Evolutionary conservation across 257 asterid species (phyloP), one percentile per base, ranked within the genome.

Genomic region (Solanum boliviense): DNA sequence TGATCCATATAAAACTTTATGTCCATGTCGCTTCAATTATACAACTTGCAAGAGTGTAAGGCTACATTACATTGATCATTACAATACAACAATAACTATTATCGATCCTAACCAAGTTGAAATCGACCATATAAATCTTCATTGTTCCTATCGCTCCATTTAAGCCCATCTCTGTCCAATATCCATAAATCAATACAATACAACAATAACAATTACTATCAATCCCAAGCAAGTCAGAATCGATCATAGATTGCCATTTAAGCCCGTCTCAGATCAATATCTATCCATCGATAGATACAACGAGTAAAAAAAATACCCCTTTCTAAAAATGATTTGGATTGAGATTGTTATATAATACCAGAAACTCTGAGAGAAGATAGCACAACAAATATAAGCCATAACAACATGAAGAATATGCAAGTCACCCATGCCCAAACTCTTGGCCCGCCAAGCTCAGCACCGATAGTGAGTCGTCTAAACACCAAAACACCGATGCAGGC

Each of bases 401-500:
- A 86, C 32, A 91, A 75, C 94, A 96, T 91, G 85, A 96, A 94
- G 85, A 86, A 96, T 56, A 91, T 81, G 88, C 93, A 88, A 46
- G 99, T 96, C 1, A 91, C 76, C 99, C 99, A 96, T 1, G 99
- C 98, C 98, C 98, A 96, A 15, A 90, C 67, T 81, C 85, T 95
- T 2, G 99, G 98, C 6, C 99, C 99, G 12, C 99, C 99, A 29
- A 96, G 97, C 90, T 96, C 99, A 3, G 97, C 98, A 52, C 99
- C 99, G 67, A 95, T 87, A 21, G 93, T 91, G 7, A 91, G 75
- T 9, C 98, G 95, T 85, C 99, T 88, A 35, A 94, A 86, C 46
- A 96, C 97, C 93, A 96, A 89, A 87, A 94, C 99, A 38, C 91
- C 93, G 9, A 96, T 94, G 76, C 99, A 96, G 8, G 96, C 98